Evolutionary conservation across 2,329 filamentous ascomycete species (phyloP).

Genomic region (Apiospora pterosperma): DNA sequence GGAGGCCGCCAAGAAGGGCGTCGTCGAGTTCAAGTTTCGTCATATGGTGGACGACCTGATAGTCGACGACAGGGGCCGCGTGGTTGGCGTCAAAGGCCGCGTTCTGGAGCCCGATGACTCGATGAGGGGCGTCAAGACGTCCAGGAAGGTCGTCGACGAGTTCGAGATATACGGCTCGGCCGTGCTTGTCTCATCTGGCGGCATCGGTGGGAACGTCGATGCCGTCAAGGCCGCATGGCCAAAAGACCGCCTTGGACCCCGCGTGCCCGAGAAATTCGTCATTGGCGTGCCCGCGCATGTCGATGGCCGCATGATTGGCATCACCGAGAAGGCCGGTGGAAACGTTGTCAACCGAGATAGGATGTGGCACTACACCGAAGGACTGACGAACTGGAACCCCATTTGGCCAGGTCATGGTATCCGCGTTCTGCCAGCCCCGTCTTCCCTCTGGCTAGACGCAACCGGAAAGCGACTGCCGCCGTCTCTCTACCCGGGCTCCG

Average conservation of each 20-base stretch:
- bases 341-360: constrained; percentile 57
- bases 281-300: constrained; percentile 61
- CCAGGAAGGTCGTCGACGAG: constrained; percentile 41
- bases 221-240: constrained; percentile 58
- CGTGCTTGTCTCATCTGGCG: constrained; percentile 54
- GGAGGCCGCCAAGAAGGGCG: constrained; percentile 47
- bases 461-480: constrained; percentile 55
- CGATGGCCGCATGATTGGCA: constrained; percentile 61
- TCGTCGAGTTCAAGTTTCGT: constrained; percentile 53
- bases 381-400: constrained; percentile 57
- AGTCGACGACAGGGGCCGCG: constrained; percentile 47
- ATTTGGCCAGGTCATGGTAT: constrained; percentile 62
- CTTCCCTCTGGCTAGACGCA: constrained; percentile 61
- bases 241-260: constrained; percentile 51
- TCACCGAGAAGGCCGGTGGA: constrained; percentile 50
- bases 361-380: constrained; percentile 67
- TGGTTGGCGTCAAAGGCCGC: constrained; percentile 49
- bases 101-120: constrained; percentile 49
- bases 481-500: constrained; percentile 53
- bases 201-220: constrained; percentile 61
- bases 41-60: constrained; percentile 56
- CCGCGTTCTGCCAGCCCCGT: constrained; percentile 57
- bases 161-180: constrained; percentile 53
- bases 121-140: constrained; percentile 49
- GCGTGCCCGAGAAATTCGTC: constrained; percentile 53